Conservation (phyloP, 805 yeast species). For the Kluyveromyces nonfermentans region DNA sequence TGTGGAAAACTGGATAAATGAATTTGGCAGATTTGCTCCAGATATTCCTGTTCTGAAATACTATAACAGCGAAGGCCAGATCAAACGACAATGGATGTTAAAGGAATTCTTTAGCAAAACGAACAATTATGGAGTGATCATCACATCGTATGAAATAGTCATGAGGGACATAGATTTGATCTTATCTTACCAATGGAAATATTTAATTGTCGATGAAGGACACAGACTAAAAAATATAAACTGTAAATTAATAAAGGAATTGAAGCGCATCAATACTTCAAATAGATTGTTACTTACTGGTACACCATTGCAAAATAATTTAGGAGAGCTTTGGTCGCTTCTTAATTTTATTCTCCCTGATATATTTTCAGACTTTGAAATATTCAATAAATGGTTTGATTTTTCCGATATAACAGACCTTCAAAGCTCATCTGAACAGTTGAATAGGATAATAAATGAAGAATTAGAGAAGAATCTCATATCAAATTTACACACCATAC, state of each 20-base stretch:
- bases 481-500: constrained; percentile 71
- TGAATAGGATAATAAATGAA: constrained; percentile 41
- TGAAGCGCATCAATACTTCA: constrained; percentile 55
- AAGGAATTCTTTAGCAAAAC: constrained; percentile 35
- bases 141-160: constrained; percentile 77
- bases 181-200: constrained; percentile 58
- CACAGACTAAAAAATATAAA: constrained; percentile 83
- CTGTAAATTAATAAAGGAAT: constrained; percentile 60
- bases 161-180: constrained; percentile 57
- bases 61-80: constrained; percentile 49
- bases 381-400: constrained; percentile 93
- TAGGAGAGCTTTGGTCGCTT: constrained; percentile 86
- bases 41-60: constrained; percentile 50
- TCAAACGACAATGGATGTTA: constrained; percentile 19
- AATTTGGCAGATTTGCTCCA: constrained; percentile 69
- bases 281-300: constrained; percentile 84
- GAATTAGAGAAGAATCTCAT: constrained; percentile 55
- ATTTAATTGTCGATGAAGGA: constrained; percentile 89
- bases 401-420: constrained; percentile 45
- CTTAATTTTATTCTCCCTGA: constrained; percentile 88
- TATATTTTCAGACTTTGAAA: constrained; percentile 78
- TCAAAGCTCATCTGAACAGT: constrained; percentile 21
- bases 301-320: constrained; percentile 90
- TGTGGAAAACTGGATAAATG: constrained; percentile 74
- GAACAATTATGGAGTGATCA: constrained; percentile 40